Base-by-base conservation (phyloP, 2,329 filamentous ascomycete genomes). In the Trichoderma harzianum region DNA sequence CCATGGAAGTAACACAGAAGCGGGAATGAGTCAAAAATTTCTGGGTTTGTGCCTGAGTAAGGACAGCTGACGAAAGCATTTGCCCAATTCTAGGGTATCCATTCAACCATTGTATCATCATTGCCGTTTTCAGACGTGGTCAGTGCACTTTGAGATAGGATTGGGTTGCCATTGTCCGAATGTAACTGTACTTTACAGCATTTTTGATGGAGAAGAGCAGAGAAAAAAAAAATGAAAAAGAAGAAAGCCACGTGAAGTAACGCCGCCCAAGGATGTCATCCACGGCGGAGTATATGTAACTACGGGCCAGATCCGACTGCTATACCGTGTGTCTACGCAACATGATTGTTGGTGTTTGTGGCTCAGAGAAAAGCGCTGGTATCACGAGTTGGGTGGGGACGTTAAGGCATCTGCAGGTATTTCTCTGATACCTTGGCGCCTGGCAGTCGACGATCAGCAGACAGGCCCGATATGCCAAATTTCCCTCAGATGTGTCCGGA, bases 41-140 rank as follows among this genome's bases (percentile, higher is more conserved):
- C 21, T 24, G n/a, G n/a, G 10, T 39, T 66, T 39, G 21, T 39
- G 64, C 51, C 47, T 28, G 47, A 67, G 64, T 67, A 67, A 36
- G 24, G 47, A 24, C 47, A 43, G 47, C 51, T 21, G 51, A 67
- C 51, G 64, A 58, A 67, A 58, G 32, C 51, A 34, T 57, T 58
- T 53, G 47, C 30, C n/a, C 47, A 58, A 18, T 34, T 43, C 32
- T 43, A 57, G 51, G 64, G 64, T 43, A 67, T 53, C n/a, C 47
- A 53, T 53, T 67, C 30, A 67, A 24, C 11, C 47, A 53, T 53
- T 67, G 62, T 53, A 53, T 47, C 63, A 55, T 66, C 63, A 66
- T 66, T 66, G n/a, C 63, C 63, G 63, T 32, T 66, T 66, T 66
- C 63, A 57, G 63, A 66, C 63, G 28, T 57, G 30, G 51, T 32